phyloP scores from a whole-genome alignment of 2,329 filamentous ascomycete species.

The Achaetomium macrosporum region DNA sequence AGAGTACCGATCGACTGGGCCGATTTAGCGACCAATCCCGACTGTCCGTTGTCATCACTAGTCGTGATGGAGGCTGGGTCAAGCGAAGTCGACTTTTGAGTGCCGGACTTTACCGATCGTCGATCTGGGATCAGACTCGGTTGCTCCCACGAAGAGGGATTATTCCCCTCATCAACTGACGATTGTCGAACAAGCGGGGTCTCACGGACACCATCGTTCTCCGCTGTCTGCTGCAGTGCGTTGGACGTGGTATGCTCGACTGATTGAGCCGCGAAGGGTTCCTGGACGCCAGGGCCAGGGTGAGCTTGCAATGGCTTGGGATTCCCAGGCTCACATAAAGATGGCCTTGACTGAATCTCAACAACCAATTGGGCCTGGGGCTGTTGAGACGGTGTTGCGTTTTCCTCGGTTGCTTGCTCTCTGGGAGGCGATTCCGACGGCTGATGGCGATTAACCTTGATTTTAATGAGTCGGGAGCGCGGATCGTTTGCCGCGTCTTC shows the following conservation, averaged over 20 bases:
- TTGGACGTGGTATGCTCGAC: neutral
- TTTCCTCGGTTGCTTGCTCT: conserved; percentile 8
- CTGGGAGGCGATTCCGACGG: conserved; percentile 23
- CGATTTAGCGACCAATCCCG: conserved; percentile 13
- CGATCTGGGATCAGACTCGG: conserved; percentile 34
- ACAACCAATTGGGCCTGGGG: conserved; percentile 21
- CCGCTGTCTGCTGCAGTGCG: neutral
- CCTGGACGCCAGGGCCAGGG: neutral
- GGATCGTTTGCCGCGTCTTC: conserved; percentile 58
- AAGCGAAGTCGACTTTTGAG: conserved; percentile 33
- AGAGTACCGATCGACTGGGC: conserved; percentile 18
- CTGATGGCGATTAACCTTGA: conserved; percentile 41
- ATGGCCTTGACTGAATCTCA: conserved; percentile 23
- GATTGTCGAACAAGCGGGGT: conserved; percentile 19
- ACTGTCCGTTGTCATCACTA: conserved; percentile 25
- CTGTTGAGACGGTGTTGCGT: neutral
- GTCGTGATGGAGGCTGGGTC: conserved; percentile 31
- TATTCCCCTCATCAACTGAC: conserved; percentile 29
- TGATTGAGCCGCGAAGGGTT: neutral
- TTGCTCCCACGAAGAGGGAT: conserved; percentile 40
- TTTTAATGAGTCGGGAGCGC: conserved; percentile 45
- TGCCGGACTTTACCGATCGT: conserved; percentile 33
- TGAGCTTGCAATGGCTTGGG: neutral
- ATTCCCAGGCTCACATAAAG: neutral
- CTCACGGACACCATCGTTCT: neutral